Evolutionary conservation across 495 filamentous ascomycete genomes (phyloP).

Genomic region (Chlorociboria aeruginascens): DNA sequence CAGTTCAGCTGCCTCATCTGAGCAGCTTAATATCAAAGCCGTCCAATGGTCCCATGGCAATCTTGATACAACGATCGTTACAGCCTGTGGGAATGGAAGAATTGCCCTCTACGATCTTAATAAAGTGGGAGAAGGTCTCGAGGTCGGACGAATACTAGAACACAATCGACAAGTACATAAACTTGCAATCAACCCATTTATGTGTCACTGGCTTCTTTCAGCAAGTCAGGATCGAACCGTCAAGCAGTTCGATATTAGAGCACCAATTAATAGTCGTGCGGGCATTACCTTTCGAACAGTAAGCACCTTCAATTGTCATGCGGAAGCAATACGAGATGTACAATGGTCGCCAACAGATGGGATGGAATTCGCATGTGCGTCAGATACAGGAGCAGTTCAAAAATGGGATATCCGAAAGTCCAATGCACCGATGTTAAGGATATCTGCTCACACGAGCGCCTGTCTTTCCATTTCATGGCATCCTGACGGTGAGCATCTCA

Average conservation of each 20-base stretch:
- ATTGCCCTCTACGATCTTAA: constrained; percentile 80
- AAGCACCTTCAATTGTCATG: constrained; percentile 37
- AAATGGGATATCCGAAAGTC: constrained; percentile 43
- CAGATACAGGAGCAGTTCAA: constrained; percentile 66
- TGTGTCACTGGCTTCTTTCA: constrained; percentile 65
- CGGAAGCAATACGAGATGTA: constrained; percentile 76
- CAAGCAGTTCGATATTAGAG: constrained; percentile 44
- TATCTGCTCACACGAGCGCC: constrained; percentile 72
- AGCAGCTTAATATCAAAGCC: constrained; percentile 71
- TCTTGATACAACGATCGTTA: constrained; percentile 59
- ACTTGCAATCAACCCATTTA: constrained; percentile 79
- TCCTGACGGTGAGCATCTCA: constrained; percentile 81
- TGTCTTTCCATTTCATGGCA: constrained; percentile 90
- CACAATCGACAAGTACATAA: constrained; percentile 87
- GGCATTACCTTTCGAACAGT: constrained; percentile 31
- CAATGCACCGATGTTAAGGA: constrained; percentile 43
- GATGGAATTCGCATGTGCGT: constrained; percentile 76
- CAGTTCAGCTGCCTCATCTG: constrained; percentile 37
- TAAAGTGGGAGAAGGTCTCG: constrained; percentile 41
- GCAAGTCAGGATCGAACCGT: constrained; percentile 89
- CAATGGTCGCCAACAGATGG: constrained; percentile 82
- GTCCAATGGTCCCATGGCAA: constrained; percentile 72
- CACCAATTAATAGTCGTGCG: constrained; percentile 25
- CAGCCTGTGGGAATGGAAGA: constrained; percentile 75
- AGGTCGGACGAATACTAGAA: constrained; percentile 59